phyloP scores from a whole-genome alignment of 73 alveolate genomes.

The Paraurostyla sp. region DNA sequence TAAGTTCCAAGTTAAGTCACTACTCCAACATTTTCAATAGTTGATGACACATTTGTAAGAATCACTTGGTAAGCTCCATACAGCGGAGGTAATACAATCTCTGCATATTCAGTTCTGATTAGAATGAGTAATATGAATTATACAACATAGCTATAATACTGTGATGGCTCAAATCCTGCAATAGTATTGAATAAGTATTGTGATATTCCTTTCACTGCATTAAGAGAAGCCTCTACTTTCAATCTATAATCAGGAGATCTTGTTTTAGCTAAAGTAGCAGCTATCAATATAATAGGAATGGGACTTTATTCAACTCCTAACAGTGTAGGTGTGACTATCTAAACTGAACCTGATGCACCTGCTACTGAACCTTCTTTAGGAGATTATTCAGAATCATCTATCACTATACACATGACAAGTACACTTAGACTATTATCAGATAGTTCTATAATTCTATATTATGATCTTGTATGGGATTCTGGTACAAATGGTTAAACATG shows the following conservation, averaged over 20 bases:
- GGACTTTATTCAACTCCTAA: conserved; percentile 46
- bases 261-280: conserved; percentile 17
- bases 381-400: conserved; percentile 10
- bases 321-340: conserved; percentile 13
- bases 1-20: conserved; percentile 51
- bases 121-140: not conserved
- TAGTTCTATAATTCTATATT: conserved; percentile 2
- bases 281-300: conserved; percentile 38
- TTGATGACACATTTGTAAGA: conserved; percentile 33
- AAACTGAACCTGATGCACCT: conserved; percentile 59
- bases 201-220: conserved; percentile 51
- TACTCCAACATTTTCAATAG: conserved; percentile 27
- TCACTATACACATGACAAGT: not conserved
- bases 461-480: conserved; percentile 56
- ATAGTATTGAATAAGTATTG: not conserved
- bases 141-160: conserved; percentile 24
- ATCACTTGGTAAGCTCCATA: conserved; percentile 69
- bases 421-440: not conserved
- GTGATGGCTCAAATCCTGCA: conserved; percentile 38
- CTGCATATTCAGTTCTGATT: conserved; percentile 35
- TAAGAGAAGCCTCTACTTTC: conserved; percentile 38
- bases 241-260: conserved; percentile 25
- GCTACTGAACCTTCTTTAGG: not conserved
- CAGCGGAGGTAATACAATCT: conserved; percentile 53
- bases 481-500: conserved; percentile 34